A percentile compares a stretch with the other conserved stretches of the same genome.
Conservation (phyloP, 768 basidiomycete genomes). For the Pholiota microspora region DNA sequence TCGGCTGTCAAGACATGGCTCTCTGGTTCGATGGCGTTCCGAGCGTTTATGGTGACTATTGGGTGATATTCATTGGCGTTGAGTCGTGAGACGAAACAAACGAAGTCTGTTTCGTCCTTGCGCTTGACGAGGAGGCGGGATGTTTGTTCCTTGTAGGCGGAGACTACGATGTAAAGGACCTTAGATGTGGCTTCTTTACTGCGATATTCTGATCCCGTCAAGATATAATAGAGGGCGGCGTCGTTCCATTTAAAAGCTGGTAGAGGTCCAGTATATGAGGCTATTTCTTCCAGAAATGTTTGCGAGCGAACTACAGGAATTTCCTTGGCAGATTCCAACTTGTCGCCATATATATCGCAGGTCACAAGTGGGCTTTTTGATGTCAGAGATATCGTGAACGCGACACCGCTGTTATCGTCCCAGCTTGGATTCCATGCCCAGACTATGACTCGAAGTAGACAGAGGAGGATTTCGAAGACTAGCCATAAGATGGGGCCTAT, state of each 20-base stretch:
- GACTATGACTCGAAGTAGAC: slow-evolving; percentile 9
- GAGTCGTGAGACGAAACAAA: slow-evolving; percentile 1
- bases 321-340: not conserved
- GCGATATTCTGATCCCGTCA: not conserved
- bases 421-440: slow-evolving; percentile 13
- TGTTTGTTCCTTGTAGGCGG: slow-evolving; percentile 11
- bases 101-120: not conserved
- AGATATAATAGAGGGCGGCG: slow-evolving; percentile 8
- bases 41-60: not conserved
- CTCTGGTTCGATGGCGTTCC: not conserved
- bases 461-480: slow-evolving; percentile 8
- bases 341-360: slow-evolving; percentile 5
- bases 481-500: slow-evolving; percentile 12
- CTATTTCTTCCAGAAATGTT: slow-evolving; percentile 9
- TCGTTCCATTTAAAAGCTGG: slow-evolving; percentile 3
- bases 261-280: slow-evolving; percentile 10
- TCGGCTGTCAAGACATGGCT: slow-evolving; percentile 10
- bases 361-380: slow-evolving; percentile 8
- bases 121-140: slow-evolving; percentile 5
- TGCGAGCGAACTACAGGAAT: not conserved
- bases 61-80: not conserved
- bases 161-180: slow-evolving; percentile 10
- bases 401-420: slow-evolving; percentile 10
- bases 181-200: not conserved
- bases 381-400: slow-evolving; percentile 6